Evolutionary conservation across 2,329 filamentous ascomycete species (phyloP), one percentile per base, ranked within the genome.

Genomic region (Claviceps digitariae): DNA sequence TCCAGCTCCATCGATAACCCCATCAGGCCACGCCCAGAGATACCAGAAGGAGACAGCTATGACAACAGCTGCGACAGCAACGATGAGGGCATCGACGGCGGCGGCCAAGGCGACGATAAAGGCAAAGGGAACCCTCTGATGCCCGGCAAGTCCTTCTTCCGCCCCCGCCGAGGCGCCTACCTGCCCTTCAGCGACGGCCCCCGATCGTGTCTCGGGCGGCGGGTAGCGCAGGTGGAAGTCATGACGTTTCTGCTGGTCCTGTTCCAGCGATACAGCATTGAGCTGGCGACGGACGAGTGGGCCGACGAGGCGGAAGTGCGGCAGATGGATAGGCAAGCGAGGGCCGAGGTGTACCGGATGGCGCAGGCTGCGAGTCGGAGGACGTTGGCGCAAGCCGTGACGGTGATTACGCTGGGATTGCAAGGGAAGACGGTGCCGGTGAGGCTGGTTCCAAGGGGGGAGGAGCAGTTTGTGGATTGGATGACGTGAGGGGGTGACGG

Each of bases 361-460:
- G 85, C 85, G 38, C 76, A 79, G 60, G 66, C 71, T 25, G 73
- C 74, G 61, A 77, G 78, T 29, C 67, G 75, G 55, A 64, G 70
- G 51, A 72, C 77, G 52, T 63, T 89, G 49, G 67, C 66, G 54
- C 68, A 72, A 34, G 81, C 84, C 59, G 74, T 70, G 29, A 78
- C 77, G n/a, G 67, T 87, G 54, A 74, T 91, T 56, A 90, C 87
- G 55, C 70, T 91, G 59, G 86, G 88, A 69, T 72, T 91, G 66
- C 74, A 81, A 31, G 74, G 70, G n/a, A 71, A 67, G 23, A 70
- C 71, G 6, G 79, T 91, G 36, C 83, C 84, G 0, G 70, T 91
- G 43, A 70, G 85, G 57, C 67, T 91, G 58, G 83, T 87, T 10
- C 80, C 71, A 69, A 79, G 83, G 59, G 86, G 86, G 0, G 68